Conservation (phyloP, 371 early-diverging fungal species). For the Zychaea mexicana region DNA sequence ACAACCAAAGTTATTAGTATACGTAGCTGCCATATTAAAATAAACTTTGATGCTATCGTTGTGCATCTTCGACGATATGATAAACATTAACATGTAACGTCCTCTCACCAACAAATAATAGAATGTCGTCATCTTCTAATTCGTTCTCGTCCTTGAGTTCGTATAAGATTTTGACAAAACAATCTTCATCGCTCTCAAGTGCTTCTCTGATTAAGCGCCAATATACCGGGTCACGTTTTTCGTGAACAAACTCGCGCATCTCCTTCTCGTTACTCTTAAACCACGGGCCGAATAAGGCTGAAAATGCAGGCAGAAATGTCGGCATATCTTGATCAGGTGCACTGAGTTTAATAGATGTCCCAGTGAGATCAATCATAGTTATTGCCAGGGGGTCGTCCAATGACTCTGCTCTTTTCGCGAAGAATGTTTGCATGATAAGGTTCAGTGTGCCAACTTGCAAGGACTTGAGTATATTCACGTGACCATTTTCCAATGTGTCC, state of each 20-base stretch:
- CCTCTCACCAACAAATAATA: too few relatives aligned
- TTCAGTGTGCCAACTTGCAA: slow-evolving; percentile 9
- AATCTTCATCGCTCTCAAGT: slow-evolving; percentile 5
- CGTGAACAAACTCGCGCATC: not conserved
- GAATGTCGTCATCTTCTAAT: too few relatives aligned
- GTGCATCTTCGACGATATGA: too few relatives aligned
- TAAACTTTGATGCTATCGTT: too few relatives aligned
- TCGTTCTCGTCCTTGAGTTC: slow-evolving; percentile 2
- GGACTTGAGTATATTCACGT: slow-evolving; percentile 1
- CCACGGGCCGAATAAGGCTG: not conserved
- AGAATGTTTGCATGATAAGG: slow-evolving; percentile 6
- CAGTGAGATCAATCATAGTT: not conserved
- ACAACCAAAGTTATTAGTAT: too few relatives aligned
- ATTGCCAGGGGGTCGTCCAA: slow-evolving; percentile 2
- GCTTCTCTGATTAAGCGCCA: not conserved
- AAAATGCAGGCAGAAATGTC: slow-evolving; percentile 15
- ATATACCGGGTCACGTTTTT: slow-evolving; percentile 4
- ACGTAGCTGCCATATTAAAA: too few relatives aligned
- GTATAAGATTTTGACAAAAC: slow-evolving; percentile 11
- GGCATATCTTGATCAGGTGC: slow-evolving; percentile 4
- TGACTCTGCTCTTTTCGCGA: slow-evolving; percentile 4
- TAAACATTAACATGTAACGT: too few relatives aligned
- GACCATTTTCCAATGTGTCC: not conserved
- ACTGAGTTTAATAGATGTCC: not conserved
- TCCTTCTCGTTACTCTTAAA: not conserved